phyloP scores from a whole-genome alignment of 768 basidiomycete species.

The Xerocomellus chrysenteron region DNA sequence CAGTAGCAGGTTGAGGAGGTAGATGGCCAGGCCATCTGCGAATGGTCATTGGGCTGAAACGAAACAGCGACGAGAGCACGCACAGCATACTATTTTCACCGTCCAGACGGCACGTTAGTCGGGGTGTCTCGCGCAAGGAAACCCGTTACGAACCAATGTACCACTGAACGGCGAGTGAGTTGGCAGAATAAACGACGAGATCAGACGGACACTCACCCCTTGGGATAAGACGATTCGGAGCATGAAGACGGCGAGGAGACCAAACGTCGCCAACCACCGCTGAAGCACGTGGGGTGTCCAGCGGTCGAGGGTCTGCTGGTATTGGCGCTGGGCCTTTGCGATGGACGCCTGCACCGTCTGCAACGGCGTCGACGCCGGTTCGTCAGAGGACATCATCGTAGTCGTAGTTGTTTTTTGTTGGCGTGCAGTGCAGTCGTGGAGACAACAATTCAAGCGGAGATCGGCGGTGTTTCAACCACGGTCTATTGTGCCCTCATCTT shows the following conservation, averaged over 20 bases:
- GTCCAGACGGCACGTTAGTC: not conserved
- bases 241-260: constrained; percentile 71
- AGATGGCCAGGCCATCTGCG: constrained; percentile 88
- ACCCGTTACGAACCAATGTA: constrained; percentile 72
- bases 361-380: constrained; percentile 26
- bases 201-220: constrained; percentile 58
- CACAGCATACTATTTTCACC: constrained; percentile 60
- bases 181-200: not conserved
- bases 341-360: constrained; percentile 28
- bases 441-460: constrained; percentile 14
- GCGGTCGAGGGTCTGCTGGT: constrained; percentile 88
- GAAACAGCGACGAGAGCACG: constrained; percentile 30
- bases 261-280: constrained; percentile 81
- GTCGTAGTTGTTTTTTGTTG: constrained; percentile 5
- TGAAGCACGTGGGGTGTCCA: constrained; percentile 88
- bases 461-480: not conserved
- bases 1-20: constrained; percentile 91
- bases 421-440: not conserved
- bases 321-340: constrained; percentile 64
- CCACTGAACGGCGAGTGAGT: constrained; percentile 53
- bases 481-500: no score
- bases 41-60: constrained; percentile 1
- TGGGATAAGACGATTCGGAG: constrained; percentile 85
- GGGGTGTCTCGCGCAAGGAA: not conserved
- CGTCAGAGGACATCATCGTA: constrained; percentile 36